Evolutionary conservation across 306 rosid species (phyloP).

Genomic region (Fragaria ananassa): DNA sequence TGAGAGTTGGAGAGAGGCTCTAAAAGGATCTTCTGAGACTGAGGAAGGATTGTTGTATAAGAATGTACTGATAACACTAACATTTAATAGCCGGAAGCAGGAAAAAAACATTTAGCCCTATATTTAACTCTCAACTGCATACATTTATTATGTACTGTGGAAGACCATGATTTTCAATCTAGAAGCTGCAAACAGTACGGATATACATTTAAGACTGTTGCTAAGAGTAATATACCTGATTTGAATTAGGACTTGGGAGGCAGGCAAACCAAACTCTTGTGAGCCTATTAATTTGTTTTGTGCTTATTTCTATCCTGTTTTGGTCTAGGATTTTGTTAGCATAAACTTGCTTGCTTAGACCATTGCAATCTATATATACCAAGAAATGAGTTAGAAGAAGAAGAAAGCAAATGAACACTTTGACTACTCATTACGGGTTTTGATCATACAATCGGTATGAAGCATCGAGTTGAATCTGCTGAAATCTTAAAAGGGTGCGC

Average conservation of each 20-base stretch:
- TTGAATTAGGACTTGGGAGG: background rate
- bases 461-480: background rate
- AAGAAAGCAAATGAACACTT: background rate
- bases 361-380: background rate
- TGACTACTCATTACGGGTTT: background rate
- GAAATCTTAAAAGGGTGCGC: background rate
- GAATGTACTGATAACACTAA: conserved; percentile 24
- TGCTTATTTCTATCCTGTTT: background rate
- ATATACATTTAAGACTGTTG: conserved; percentile 28
- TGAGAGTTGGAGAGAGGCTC: conserved; percentile 36
- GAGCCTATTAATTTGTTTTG: background rate
- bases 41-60: conserved; percentile 20
- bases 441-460: background rate
- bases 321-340: background rate
- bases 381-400: background rate
- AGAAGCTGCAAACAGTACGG: conserved; percentile 16
- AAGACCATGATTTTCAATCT: conserved; percentile 12
- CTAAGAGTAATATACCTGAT: background rate
- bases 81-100: background rate
- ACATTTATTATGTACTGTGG: conserved; percentile 39
- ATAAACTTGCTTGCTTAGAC: background rate
- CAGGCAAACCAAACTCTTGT: background rate
- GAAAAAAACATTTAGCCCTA: background rate
- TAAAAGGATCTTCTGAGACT: conserved; percentile 4
- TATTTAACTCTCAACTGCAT: conserved; percentile 64